These are phyloP conservation scores for Magnolia kwangsiensis DNA, from an alignment of 164 flowering plant genomes.

Conservation along the genomic window DNA sequence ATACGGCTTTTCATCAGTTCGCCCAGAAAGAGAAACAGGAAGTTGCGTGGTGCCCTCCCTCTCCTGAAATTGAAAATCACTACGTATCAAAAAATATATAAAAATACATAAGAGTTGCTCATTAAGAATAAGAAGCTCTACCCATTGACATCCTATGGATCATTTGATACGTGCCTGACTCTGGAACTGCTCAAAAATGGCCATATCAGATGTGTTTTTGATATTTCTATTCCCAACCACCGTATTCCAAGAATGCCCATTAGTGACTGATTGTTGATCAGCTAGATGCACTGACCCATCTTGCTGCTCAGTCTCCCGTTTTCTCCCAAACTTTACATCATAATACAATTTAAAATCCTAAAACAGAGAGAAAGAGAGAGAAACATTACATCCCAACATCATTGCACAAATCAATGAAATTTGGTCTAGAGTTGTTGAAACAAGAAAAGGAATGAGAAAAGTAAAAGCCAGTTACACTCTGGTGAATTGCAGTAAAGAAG, in stretches of 20 bases:
- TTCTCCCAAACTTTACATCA: constrained; percentile 94
- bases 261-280: constrained; percentile 20
- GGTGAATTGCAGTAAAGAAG: neutral
- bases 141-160: neutral
- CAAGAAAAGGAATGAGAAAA: neutral
- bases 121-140: neutral
- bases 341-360: constrained; percentile 87
- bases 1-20: constrained; percentile 24
- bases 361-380: neutral
- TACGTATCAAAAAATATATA: neutral
- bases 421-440: neutral
- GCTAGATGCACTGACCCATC: constrained; percentile 18
- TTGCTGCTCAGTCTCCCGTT: constrained; percentile 31
- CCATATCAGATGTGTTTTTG: constrained; percentile 51
- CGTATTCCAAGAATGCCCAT: constrained; percentile 33
- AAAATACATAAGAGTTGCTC: neutral
- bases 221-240: constrained; percentile 41
- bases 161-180: constrained; percentile 44
- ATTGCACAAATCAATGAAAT: neutral
- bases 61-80: constrained; percentile 18
- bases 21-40: constrained; percentile 16
- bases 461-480: neutral
- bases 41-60: constrained; percentile 6
- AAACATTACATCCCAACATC: neutral
- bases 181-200: constrained; percentile 74